A percentile compares a stretch with the other conserved stretches of the same genome.
phyloP scores from a whole-genome alignment of 371 early-diverging fungal species.

The Saksenaea vasiformis region DNA sequence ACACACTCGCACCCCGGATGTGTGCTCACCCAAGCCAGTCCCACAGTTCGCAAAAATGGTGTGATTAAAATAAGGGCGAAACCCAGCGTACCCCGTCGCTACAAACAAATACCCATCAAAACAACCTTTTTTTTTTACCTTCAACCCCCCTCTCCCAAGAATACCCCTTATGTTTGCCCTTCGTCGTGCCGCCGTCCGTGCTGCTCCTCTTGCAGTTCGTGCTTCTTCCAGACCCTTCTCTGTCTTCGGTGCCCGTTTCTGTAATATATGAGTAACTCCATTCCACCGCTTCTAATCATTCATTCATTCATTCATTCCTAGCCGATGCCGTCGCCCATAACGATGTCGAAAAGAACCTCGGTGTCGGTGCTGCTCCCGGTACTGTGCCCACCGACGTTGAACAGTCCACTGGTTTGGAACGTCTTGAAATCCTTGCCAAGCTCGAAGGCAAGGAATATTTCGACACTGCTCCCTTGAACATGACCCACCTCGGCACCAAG shows the following conservation, averaged over 20 bases:
- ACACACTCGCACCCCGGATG: too few species aligned
- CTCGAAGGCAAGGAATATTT: conserved; percentile 88
- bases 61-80: neutral
- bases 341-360: conserved; percentile 26
- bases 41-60: neutral
- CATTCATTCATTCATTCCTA: neutral
- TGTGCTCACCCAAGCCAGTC: too few species aligned
- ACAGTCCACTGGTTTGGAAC: conserved; percentile 91
- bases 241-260: conserved; percentile 32
- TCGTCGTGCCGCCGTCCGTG: conserved; percentile 38
- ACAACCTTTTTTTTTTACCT: conserved; percentile 1
- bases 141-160: neutral
- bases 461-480: conserved; percentile 81
- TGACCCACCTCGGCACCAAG: conserved; percentile 82
- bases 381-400: conserved; percentile 87
- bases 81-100: neutral
- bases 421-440: conserved; percentile 84
- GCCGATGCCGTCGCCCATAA: conserved; percentile 44
- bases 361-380: conserved; percentile 72
- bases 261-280: conserved; percentile 12
- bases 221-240: conserved; percentile 30
- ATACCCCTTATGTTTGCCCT: conserved; percentile 28
- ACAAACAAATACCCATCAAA: neutral
- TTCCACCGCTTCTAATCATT: neutral
- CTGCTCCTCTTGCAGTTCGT: conserved; percentile 26